Percentiles rank a stretch among this genome's conserved stretches.
These are phyloP conservation scores for Sporisorium reilianum DNA, from an alignment of 1,284 basidiomycete species.

Conservation along the genomic window DNA sequence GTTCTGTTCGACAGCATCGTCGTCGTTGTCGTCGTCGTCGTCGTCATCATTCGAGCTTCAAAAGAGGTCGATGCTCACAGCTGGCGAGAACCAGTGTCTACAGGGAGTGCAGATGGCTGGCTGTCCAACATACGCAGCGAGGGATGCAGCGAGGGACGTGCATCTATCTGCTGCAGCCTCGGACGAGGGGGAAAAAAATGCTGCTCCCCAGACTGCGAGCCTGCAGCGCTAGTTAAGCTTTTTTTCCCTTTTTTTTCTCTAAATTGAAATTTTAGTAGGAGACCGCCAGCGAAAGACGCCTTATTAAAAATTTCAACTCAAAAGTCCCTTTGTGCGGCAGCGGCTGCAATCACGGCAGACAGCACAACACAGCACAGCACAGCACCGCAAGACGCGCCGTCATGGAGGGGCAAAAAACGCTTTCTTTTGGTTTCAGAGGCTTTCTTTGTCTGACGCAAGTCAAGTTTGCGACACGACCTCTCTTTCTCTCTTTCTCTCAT, in stretches of 20 bases:
- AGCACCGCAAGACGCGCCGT: too few species aligned
- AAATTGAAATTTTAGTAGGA: too few species aligned
- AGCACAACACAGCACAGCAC: too few species aligned
- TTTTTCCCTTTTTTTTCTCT: not conserved
- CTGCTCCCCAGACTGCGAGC: too few species aligned
- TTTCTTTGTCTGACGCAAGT: not conserved
- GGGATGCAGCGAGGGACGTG: not conserved
- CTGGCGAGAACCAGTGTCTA: too few species aligned
- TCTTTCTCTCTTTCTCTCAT: too few species aligned
- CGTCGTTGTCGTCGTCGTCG: not conserved
- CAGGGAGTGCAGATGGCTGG: not conserved
- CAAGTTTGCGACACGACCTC: too few species aligned
- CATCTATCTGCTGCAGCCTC: not conserved
- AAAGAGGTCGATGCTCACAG: not conserved
- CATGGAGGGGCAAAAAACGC: not conserved
- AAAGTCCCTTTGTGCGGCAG: not conserved
- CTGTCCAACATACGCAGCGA: not conserved
- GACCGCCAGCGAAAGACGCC: too few species aligned
- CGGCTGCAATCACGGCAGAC: too few species aligned
- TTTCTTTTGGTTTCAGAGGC: not conserved
- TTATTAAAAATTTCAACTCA: too few species aligned
- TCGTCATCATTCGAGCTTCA: not conserved
- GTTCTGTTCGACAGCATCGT: not conserved
- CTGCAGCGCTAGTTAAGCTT: not conserved
- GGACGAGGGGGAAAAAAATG: not conserved